Base-by-base conservation (phyloP, 2,329 filamentous ascomycete species). In the Sporothrix brunneoviolacea region DNA sequence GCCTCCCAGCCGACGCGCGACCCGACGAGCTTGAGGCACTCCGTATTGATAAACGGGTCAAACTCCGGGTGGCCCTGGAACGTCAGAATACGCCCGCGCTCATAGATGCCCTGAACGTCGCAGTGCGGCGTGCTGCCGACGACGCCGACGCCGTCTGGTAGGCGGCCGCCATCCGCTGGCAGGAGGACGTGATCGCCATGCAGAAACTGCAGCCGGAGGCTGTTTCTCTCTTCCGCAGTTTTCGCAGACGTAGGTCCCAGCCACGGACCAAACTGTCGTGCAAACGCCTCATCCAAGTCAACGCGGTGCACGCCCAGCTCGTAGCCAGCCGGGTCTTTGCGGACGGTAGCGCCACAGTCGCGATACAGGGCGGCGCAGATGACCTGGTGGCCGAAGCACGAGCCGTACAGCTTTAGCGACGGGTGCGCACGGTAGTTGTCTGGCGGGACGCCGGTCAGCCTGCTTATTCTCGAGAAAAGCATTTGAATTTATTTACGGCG, bases 61-160 rank as follows among this genome's bases (percentile, higher is more conserved):
- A 72, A 73, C 50, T 72, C 70, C 19, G 69, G 70, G 53, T 72
- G 69, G 0, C 69, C 69, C 41, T 72, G 68, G 22, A 65, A 65
- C 0, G 68, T 72, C 16, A 73, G 57, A 0, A 72, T 58, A 1
- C 67, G 59, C 0, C 65, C 64, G 2, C 63, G 57, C 50, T 68
- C 55, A 51, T 67, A 70, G 5, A 71, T 48, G 0, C 70, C 70
- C 50, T 72, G 68, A 6, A 68, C 57, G 0, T 51, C 55, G 53
- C 69, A 72, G 44, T 66, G 61, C 2, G 58, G 36, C 3, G 58
- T 57, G 0, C 43, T 35, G 1, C 64, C 64, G 8, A 51, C 15
- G 16, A 66, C 55, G 8, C 42, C 24, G 5, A 60, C 22, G 53
- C 57, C 60, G 1, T 38, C 24, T 3, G 50, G 18, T 1, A 57